Base-by-base conservation (phyloP, 2,329 filamentous ascomycete genomes). In the Apiospora hydei region DNA sequence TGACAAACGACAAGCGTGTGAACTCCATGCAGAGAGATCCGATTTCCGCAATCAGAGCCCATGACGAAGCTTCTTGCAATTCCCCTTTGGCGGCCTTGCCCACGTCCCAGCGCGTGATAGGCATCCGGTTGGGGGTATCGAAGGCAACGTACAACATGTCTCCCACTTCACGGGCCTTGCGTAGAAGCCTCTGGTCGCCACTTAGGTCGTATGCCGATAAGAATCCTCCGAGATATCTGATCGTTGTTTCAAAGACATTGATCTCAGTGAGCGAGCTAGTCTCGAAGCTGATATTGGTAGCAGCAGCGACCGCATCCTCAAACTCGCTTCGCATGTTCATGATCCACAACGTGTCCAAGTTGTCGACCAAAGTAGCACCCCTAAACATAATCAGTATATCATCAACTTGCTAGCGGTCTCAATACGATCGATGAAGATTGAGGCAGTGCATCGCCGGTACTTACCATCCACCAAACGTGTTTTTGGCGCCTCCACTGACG, bases 271-370 rank as follows among this genome's bases (percentile, higher is more conserved):
- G 67, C 0, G 74, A 77, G 49, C 81, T 81, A 1, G 77, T 81
- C 14, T 79, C 80, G 61, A 86, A 88, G 76, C 86, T 83, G 72
- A 88, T 85, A 13, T 80, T 78, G 24, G 71, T 71, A 8, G 84
- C 76, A 18, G 83, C 84, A 53, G 78, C 77, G 11, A 86, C 81
- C 5, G 85, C 85, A 51, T 81, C 75, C 44, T 83, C 79, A 71
- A 88, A 87, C 69, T 88, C 86, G 1, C 83, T 78, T 1, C 82
- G 77, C 69, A 87, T 72, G 1, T 80, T 84, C 85, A 87, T 86
- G 41, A 88, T 86, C 77, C 79, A 78, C 14, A 79, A 38, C 1
- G 77, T 78, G 72, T 78, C 78, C 14, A 79, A 70, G 53, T 73
- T 77, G 76, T 88, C 86, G 16, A 88, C 83, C 72, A 88, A 74